phyloP scores from a whole-genome alignment of 2,329 filamentous ascomycete genomes.

The Colletotrichum sp. region DNA sequence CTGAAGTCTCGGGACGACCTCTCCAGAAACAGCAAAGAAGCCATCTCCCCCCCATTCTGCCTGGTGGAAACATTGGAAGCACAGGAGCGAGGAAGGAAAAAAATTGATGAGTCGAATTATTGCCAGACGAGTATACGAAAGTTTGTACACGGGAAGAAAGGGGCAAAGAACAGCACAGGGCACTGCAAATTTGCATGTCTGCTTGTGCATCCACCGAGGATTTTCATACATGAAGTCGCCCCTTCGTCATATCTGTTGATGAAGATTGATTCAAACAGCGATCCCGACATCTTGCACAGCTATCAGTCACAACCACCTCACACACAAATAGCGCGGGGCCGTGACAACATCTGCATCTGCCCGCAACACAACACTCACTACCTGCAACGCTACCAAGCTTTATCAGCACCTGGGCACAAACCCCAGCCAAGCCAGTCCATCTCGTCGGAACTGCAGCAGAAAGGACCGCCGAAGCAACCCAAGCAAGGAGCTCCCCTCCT shows the following conservation, averaged over 20 bases:
- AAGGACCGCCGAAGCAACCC: not conserved
- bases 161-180: not conserved
- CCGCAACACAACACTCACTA: not conserved
- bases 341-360: not conserved
- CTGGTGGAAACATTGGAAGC: not conserved
- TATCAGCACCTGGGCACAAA: not conserved
- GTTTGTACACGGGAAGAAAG: not conserved
- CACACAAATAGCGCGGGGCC: not conserved
- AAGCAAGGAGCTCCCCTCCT: constrained; percentile 1
- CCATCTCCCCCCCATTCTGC: not conserved
- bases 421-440: not conserved
- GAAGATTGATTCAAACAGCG: not conserved
- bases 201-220: not conserved
- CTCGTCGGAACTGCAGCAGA: not conserved
- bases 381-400: not conserved
- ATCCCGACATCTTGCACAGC: not conserved
- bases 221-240: not conserved
- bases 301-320: not conserved
- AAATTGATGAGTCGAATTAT: not conserved
- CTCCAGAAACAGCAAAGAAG: constrained; percentile 2
- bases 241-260: not conserved
- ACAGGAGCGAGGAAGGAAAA: not conserved
- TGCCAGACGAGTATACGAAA: not conserved
- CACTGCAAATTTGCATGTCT: not conserved
- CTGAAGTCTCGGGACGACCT: constrained; percentile 3